Percentiles rank a stretch among this genome's conserved stretches.
These are phyloP conservation scores for Bolboschoenoplectus hybrid DNA, from an alignment of 202 grass and related monocot genomes.

Conservation along the genomic window DNA sequence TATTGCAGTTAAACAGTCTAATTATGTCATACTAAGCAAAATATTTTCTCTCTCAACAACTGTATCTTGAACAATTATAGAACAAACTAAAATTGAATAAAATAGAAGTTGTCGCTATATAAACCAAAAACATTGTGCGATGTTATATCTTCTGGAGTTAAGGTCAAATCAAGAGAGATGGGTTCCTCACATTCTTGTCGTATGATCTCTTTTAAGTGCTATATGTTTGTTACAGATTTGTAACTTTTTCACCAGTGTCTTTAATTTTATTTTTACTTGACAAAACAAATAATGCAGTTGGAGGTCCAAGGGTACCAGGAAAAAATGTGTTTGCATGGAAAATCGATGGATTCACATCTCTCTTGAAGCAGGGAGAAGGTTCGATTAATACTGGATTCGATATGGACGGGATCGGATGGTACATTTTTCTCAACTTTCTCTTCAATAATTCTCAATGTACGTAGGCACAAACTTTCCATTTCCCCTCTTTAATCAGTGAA, in stretches of 20 bases:
- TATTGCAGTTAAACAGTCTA: not conserved
- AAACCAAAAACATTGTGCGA: not conserved
- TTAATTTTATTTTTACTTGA: not conserved
- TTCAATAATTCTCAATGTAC: not conserved
- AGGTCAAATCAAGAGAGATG: not conserved
- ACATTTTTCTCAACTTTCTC: not conserved
- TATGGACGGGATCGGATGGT: not conserved
- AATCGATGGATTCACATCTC: slow-evolving; percentile 15
- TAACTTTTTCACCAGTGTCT: not conserved
- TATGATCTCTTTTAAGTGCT: not conserved
- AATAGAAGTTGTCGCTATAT: not conserved
- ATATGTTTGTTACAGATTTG: not conserved
- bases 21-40: not conserved
- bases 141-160: not conserved
- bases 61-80: not conserved
- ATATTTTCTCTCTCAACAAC: slow-evolving; percentile 11
- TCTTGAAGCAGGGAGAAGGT: not conserved
- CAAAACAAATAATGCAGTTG: slow-evolving; percentile 1
- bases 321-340: not conserved
- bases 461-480: not conserved
- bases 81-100: not conserved
- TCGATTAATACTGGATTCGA: not conserved
- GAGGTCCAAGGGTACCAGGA: not conserved
- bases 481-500: not conserved
- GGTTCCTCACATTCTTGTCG: not conserved